Conservation (phyloP, 1,284 basidiomycete genomes). For the Trametes versicolor region DNA sequence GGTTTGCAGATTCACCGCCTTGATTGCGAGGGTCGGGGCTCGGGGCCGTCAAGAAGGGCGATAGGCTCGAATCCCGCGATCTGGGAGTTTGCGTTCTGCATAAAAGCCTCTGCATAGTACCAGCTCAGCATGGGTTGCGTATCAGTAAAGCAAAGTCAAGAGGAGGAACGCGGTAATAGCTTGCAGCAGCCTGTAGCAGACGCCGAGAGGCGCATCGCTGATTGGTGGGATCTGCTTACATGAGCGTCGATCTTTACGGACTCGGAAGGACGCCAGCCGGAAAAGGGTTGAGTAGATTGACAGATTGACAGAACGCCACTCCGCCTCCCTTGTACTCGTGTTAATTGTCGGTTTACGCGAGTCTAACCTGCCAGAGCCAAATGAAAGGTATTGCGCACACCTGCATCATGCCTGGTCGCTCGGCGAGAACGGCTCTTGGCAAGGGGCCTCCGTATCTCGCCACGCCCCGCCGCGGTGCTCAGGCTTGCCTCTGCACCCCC, state of each 20-base stretch:
- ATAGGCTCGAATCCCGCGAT: too few relatives aligned
- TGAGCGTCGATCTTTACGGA: background rate
- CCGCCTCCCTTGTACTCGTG: background rate
- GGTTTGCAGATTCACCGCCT: too few relatives aligned
- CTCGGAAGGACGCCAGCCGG: background rate
- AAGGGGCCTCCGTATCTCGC: background rate
- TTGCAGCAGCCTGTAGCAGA: too few relatives aligned
- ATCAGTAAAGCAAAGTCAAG: too few relatives aligned
- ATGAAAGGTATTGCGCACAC: background rate
- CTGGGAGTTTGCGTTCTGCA: too few relatives aligned
- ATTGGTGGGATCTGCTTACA: constrained; percentile 11
- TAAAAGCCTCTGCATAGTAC: too few relatives aligned
- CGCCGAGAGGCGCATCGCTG: constrained; percentile 22
- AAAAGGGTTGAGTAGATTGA: constrained; percentile 16
- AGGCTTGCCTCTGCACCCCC: background rate
- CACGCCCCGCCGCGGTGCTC: background rate
- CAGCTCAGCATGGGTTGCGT: too few relatives aligned
- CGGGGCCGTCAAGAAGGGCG: too few relatives aligned
- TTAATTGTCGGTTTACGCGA: background rate
- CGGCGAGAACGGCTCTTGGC: constrained; percentile 8
- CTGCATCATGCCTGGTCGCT: background rate
- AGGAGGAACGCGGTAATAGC: too few relatives aligned
- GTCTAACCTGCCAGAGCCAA: constrained; percentile 2
- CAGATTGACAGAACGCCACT: constrained; percentile 14
- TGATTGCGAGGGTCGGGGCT: too few relatives aligned